Evolutionary conservation across 1,284 basidiomycete species (phyloP).

Genomic region (Malassezia arunalokei): DNA sequence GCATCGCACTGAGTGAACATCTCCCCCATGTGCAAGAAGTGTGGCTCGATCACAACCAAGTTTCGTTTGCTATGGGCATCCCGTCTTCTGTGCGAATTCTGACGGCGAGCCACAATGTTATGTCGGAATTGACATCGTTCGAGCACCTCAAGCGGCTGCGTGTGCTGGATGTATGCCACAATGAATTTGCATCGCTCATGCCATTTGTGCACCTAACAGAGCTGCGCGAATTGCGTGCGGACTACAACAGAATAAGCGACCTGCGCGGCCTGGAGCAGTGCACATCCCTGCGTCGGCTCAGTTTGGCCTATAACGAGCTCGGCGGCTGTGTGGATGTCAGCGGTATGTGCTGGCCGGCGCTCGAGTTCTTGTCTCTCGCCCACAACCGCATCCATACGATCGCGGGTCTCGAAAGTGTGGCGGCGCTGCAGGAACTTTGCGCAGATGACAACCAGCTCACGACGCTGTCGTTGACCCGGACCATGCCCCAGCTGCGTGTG

Average conservation of each 20-base stretch:
- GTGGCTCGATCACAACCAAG: slow-evolving; percentile 52
- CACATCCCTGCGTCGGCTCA: slow-evolving; percentile 60
- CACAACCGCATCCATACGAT: slow-evolving; percentile 56
- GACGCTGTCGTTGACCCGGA: slow-evolving; percentile 48
- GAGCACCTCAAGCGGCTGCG: slow-evolving; percentile 74
- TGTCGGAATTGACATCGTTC: slow-evolving; percentile 78
- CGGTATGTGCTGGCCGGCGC: slow-evolving; percentile 26
- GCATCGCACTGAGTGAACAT: slow-evolving; percentile 85
- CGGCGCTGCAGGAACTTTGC: slow-evolving; percentile 63
- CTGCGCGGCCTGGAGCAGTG: slow-evolving; percentile 64
- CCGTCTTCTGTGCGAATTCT: slow-evolving; percentile 28
- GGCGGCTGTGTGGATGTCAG: slow-evolving; percentile 52
- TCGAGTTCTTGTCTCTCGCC: slow-evolving; percentile 72
- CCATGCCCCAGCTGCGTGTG: slow-evolving; percentile 52
- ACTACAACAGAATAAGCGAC: slow-evolving; percentile 65
- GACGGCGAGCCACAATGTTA: slow-evolving; percentile 32
- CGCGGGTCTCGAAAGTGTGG: slow-evolving; percentile 19
- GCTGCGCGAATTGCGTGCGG: slow-evolving; percentile 74
- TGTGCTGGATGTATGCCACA: slow-evolving; percentile 77
- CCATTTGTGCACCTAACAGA: slow-evolving; percentile 48
- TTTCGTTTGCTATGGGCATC: slow-evolving; percentile 37
- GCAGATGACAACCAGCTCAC: slow-evolving; percentile 64
- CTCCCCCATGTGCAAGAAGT: slow-evolving; percentile 70
- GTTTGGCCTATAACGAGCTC: slow-evolving; percentile 65
- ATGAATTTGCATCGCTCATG: slow-evolving; percentile 62